Evolutionary conservation across 768 basidiomycete genomes (phyloP).

Genomic region (Termitomyces bulborhizus): DNA sequence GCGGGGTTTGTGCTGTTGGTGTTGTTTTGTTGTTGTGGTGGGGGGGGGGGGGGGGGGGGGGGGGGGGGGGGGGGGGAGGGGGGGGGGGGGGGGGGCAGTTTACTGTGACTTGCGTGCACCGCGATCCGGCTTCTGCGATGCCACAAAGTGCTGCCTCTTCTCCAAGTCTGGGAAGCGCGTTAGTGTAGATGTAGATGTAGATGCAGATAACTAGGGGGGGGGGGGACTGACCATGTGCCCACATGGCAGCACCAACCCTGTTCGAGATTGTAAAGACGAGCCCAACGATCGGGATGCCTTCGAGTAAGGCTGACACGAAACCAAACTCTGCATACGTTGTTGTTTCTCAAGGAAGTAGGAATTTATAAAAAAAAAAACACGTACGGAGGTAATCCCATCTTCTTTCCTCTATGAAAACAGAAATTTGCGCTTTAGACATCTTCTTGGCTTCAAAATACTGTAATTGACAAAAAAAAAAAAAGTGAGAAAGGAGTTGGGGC

Average conservation of each 20-base stretch:
- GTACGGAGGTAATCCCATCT: constrained; percentile 83
- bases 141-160: constrained; percentile 48
- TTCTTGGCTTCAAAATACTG: constrained; percentile 84
- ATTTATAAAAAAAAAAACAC: constrained; percentile 16
- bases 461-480: neutral
- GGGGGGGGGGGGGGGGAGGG: no score
- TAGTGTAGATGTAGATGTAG: neutral
- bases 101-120: neutral
- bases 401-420: constrained; percentile 80
- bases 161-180: constrained; percentile 45
- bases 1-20: no score
- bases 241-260: constrained; percentile 91
- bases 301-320: constrained; percentile 75
- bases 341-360: neutral
- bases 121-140: constrained; percentile 7
- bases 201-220: neutral
- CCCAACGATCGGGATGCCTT: constrained; percentile 77
- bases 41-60: no score
- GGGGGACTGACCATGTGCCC: constrained; percentile 61
- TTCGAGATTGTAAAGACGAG: constrained; percentile 82
- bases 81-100: no score
- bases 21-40: no score
- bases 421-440: constrained; percentile 66
- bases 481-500: neutral
- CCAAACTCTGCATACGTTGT: constrained; percentile 58